phyloP scores from a whole-genome alignment of 2,329 filamentous ascomycete genomes.

The Bertia moriformis region DNA sequence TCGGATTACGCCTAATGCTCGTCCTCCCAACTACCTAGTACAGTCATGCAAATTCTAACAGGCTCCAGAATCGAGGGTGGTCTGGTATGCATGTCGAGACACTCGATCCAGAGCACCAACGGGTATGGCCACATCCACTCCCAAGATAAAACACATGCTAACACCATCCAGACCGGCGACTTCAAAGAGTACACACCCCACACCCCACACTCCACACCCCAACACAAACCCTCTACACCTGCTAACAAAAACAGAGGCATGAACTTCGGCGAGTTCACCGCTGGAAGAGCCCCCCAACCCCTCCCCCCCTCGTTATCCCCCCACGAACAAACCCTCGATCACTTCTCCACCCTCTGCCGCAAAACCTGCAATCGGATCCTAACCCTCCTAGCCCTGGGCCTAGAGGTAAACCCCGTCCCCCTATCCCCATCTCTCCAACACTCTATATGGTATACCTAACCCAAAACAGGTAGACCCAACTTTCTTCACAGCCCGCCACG shows the following conservation, averaged over 20 bases:
- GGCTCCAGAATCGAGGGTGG: neutral
- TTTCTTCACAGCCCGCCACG: slow-evolving; percentile 1
- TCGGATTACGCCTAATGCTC: neutral
- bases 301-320: neutral
- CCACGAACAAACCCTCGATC: neutral
- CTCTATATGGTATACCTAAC: neutral
- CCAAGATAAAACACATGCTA: neutral
- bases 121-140: neutral
- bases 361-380: slow-evolving; percentile 1
- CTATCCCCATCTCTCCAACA: neutral
- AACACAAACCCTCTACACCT: no score
- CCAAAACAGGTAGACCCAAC: neutral
- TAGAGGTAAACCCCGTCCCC: neutral
- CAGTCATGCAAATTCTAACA: neutral
- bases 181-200: slow-evolving; percentile 1
- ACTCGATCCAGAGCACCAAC: slow-evolving; percentile 1
- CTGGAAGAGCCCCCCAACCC: neutral
- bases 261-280: slow-evolving; percentile 1
- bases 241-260: neutral
- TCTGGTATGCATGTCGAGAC: slow-evolving; percentile 1
- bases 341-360: neutral
- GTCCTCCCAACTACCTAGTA: neutral
- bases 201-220: no score
- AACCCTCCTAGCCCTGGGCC: neutral
- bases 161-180: neutral